Conservation (phyloP, 1,284 basidiomycete genomes). For the Ceratobasidium sp. region DNA sequence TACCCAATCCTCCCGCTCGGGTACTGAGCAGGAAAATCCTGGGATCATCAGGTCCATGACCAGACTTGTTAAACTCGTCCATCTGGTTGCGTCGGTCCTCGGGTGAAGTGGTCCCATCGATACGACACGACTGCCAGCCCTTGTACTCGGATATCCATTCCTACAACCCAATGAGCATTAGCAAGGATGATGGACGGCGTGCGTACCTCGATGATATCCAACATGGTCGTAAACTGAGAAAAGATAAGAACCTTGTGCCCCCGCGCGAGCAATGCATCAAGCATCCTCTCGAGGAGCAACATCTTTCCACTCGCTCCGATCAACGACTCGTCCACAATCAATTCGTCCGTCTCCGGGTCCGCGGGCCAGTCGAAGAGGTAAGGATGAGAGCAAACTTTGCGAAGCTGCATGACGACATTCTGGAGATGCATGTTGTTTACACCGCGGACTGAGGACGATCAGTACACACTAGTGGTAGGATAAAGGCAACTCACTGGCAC, state of each 20-base stretch:
- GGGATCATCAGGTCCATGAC: conserved; percentile 67
- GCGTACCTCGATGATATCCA: conserved; percentile 88
- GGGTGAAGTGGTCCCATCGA: conserved; percentile 85
- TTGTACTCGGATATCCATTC: conserved; percentile 88
- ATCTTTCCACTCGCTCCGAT: conserved; percentile 93
- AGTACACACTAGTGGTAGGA: conserved; percentile 4
- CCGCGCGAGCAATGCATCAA: conserved; percentile 76
- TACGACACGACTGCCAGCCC: conserved; percentile 82
- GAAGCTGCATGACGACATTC: conserved; percentile 92
- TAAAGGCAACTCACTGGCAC: conserved; percentile 53
- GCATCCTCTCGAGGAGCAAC: conserved; percentile 89
- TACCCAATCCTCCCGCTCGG: conserved; percentile 88
- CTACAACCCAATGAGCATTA: conserved; percentile 50
- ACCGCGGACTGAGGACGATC: conserved; percentile 63
- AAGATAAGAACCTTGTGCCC: conserved; percentile 91
- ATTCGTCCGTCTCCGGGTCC: conserved; percentile 66
- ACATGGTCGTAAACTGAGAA: conserved; percentile 93
- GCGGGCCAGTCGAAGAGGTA: conserved; percentile 91
- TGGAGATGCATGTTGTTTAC: conserved; percentile 92
- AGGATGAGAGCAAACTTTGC: conserved; percentile 86
- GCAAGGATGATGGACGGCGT: conserved; percentile 27
- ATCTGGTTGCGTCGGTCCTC: conserved; percentile 85
- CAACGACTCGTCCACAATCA: conserved; percentile 74
- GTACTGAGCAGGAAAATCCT: conserved; percentile 90
- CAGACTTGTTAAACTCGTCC: conserved; percentile 81